Percentiles rank a stretch among this genome's conserved stretches.
These are phyloP conservation scores for Lichina pygmaea DNA, from an alignment of 495 filamentous ascomycete species.

Conservation along the genomic window DNA sequence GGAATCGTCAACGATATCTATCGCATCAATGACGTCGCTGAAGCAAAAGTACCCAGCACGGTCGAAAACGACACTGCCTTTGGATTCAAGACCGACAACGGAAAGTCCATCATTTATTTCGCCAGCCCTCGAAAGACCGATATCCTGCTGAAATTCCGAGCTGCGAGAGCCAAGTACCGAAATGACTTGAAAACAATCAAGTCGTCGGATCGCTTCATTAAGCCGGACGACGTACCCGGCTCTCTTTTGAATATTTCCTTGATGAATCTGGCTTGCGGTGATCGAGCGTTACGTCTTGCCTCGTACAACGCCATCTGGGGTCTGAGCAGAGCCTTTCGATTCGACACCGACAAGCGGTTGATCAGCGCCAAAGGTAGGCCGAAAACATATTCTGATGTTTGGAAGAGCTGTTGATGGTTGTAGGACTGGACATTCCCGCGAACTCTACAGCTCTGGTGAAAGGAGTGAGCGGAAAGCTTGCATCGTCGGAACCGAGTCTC, in stretches of 20 bases:
- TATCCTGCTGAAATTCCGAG: slow-evolving; percentile 29
- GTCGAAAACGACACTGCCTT: slow-evolving; percentile 41
- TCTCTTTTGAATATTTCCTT: slow-evolving; percentile 36
- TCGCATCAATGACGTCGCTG: slow-evolving; percentile 32
- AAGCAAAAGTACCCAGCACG: slow-evolving; percentile 30
- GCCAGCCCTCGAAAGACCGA: slow-evolving; percentile 31
- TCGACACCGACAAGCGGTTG: slow-evolving; percentile 27
- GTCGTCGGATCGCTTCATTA: slow-evolving; percentile 28
- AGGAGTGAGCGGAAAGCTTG: slow-evolving; percentile 31
- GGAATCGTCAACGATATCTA: slow-evolving; percentile 41
- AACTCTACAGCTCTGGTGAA: slow-evolving; percentile 35
- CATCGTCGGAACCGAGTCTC: slow-evolving; percentile 32
- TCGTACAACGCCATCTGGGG: slow-evolving; percentile 36
- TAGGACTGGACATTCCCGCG: slow-evolving; percentile 19
- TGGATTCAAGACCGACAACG: slow-evolving; percentile 34
- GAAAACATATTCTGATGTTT: neutral
- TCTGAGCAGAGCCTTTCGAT: slow-evolving; percentile 35
- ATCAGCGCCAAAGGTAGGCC: slow-evolving; percentile 26
- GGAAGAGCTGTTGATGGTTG: neutral
- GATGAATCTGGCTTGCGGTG: slow-evolving; percentile 30
- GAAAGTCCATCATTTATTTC: slow-evolving; percentile 41
- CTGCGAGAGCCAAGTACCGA: slow-evolving; percentile 28
- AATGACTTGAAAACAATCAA: slow-evolving; percentile 29
- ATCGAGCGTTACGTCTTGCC: slow-evolving; percentile 26
- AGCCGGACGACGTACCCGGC: slow-evolving; percentile 39